Evolutionary conservation across 2,329 filamentous ascomycete genomes (phyloP), one percentile per base, ranked within the genome.

Genomic region (Fusarium illudens): DNA sequence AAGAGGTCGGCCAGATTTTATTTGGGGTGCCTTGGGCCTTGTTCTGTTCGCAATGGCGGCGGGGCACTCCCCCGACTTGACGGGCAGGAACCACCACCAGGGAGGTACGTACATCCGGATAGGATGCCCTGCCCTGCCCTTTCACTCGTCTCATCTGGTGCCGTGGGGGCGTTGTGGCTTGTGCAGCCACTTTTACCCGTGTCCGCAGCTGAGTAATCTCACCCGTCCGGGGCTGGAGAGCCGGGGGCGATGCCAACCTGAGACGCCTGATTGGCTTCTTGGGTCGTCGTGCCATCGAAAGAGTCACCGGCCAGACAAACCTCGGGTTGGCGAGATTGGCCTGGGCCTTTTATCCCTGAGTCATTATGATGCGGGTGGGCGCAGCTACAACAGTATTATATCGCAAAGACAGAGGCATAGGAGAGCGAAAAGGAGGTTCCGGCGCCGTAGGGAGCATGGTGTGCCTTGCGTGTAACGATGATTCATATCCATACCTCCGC

Each of bases 1-100:
- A 68, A 59, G 64, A 73, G 70, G 63, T 71, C 61, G 62, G 58
- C 68, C 58, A 73, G 71, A 71, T 72, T 73, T 72, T 73, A 73
- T 71, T 68, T 52, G 36, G 55, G 53, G 52, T 46, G 48, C 51
- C 44, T 36, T 42, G 53, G 36, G 30, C 17, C 42, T 25, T 51
- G 29, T 48, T 49, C 58, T n/a, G 22, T 44, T 44, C 44, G 20
- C 58, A 49, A 71, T 72, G 71, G 71, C 71, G 71, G 71, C 71
- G 71, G 71, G 71, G 71, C 71, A 73, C 33, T 55, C 50, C 61
- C n/a, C 36, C 33, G 50, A 62, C 39, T 44, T 2, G 39, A 9
- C 10, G 39, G 22, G 39, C 22, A 44, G 39, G 39, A 44, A 44
- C 39, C 39, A 17, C 20, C 20, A 44, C 25, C 25, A 48, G 62